Evolutionary conservation across 2,329 filamentous ascomycete species (phyloP).

Genomic region (Teratosphaeria nubilosa): DNA sequence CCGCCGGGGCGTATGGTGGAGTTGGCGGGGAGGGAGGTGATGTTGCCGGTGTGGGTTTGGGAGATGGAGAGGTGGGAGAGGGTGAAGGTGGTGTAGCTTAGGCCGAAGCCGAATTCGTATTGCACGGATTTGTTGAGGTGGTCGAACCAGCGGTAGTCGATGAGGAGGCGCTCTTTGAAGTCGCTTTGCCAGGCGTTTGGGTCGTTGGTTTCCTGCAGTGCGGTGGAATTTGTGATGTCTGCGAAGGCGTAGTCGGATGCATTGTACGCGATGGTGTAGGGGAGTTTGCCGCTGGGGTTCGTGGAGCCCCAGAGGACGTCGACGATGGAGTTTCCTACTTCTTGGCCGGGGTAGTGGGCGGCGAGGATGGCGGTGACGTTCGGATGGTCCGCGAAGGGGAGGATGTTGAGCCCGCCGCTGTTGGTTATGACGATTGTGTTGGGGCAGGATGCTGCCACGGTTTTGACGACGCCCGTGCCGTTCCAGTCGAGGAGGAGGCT

Average conservation of each 20-base stretch:
- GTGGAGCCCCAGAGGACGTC: conserved; percentile 18
- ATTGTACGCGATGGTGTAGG: conserved; percentile 18
- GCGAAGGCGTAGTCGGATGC: conserved; percentile 20
- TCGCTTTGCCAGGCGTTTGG: conserved; percentile 33
- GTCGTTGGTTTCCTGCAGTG: conserved; percentile 7
- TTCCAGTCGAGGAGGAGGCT: conserved; percentile 35
- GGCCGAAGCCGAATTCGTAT: conserved; percentile 23
- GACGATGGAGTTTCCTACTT: conserved; percentile 15
- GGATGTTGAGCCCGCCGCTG: conserved; percentile 24
- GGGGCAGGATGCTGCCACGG: conserved; percentile 17
- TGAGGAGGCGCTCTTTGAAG: conserved; percentile 43
- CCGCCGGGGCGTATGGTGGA: conserved; percentile 22
- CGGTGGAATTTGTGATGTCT: conserved; percentile 27
- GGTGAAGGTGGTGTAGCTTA: conserved; percentile 22
- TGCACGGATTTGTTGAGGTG: conserved; percentile 23
- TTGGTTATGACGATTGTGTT: conserved; percentile 23
- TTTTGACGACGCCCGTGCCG: conserved; percentile 33
- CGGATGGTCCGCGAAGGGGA: conserved; percentile 30
- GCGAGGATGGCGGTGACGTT: conserved; percentile 21
- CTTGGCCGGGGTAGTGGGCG: conserved; percentile 17
- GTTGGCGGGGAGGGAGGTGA: conserved; percentile 10
- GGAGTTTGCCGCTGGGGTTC: conserved; percentile 18
- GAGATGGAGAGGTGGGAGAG: conserved; percentile 7
- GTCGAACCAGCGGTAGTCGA: conserved; percentile 45
- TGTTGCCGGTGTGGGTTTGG: conserved; percentile 1